Evolutionary conservation across 352 stramenopile genomes (phyloP).

Genomic region (Phytophthora macrochlamydospora): DNA sequence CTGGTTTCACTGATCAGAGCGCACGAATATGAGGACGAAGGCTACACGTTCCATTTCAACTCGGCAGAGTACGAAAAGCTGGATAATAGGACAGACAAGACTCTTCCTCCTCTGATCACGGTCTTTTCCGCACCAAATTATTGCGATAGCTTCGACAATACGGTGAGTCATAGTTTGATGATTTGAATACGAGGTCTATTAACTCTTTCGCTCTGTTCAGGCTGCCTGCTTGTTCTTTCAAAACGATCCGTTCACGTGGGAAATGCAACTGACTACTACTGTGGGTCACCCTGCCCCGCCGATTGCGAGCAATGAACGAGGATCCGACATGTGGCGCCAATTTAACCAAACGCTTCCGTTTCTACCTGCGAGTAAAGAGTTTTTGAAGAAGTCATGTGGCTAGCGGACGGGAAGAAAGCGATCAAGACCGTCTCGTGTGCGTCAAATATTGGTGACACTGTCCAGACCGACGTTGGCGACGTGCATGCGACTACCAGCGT

Average conservation of each 20-base stretch:
- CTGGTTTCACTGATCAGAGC: constrained; percentile 79
- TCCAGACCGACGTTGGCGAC: background rate
- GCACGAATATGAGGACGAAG: constrained; percentile 81
- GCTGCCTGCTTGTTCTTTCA: constrained; percentile 63
- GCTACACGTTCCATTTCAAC: constrained; percentile 70
- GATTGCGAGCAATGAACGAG: constrained; percentile 50
- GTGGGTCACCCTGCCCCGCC: constrained; percentile 59
- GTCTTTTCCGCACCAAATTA: constrained; percentile 97
- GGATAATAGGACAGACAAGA: constrained; percentile 53
- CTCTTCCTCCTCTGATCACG: constrained; percentile 87
- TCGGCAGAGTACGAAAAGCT: constrained; percentile 44
- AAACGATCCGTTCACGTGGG: constrained; percentile 49
- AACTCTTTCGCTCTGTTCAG: constrained; percentile 17
- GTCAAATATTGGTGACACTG: background rate
- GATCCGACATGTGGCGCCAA: constrained; percentile 70
- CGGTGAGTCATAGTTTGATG: constrained; percentile 33
- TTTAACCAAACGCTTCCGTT: constrained; percentile 84
- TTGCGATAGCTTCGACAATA: constrained; percentile 87
- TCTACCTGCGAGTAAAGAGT: constrained; percentile 78
- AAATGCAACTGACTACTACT: constrained; percentile 59
- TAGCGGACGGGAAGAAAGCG: constrained; percentile 34
- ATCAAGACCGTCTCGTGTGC: background rate
- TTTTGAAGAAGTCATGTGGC: constrained; percentile 78
- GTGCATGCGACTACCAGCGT: background rate
- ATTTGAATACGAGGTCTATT: too few relatives aligned